Evolutionary conservation across 2,329 filamentous ascomycete species (phyloP), one percentile per base, ranked within the genome.

Genomic region (Colletotrichum sublineola): DNA sequence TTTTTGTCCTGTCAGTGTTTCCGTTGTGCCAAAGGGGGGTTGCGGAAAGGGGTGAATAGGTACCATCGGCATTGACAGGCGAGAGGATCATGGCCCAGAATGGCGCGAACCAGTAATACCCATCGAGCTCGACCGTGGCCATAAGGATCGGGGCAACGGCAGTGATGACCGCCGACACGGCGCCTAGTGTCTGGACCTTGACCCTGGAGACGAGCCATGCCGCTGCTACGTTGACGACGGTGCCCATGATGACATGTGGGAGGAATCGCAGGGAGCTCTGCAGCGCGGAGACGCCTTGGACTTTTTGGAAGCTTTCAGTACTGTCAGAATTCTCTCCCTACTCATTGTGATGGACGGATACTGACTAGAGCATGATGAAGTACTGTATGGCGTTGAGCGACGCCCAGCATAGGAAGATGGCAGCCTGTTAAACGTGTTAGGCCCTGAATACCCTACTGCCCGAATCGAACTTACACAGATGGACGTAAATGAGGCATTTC

Each of bases 401-500:
- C 0, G 83, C 86, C 78, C 82, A 86, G 2, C 83, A 82, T 2
- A 88, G 76, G 12, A 87, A 81, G 0, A 88, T 83, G 1, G 84
- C 84, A 1, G 88, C 60, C 66, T 69, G 14, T 24, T 14, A 4
- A 9, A 9, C 31, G 24, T 40, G 20, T 68, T 33, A 69, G 65
- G 31, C 33, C 36, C 7, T 31, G 36, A 8, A n/a, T 18, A 2
- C 8, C 14, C 2, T 20, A 36, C 6, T 24, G 3, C 8, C 24
- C 8, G 14, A 55, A 9, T 18, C 1, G 1, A 15, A 64, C 69
- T 24, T 50, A 69, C 75, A 71, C 89, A 92, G 9, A 89, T 84
- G 1, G 82, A 83, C 0, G 87, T 86, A 74, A 91, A 92, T 2
- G 86, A 80, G 0, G 80, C 77, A 40, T 89, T 90, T 4, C 80